Percentiles rank a stretch among this genome's conserved stretches.
Evolutionary conservation across 2,329 filamentous ascomycete genomes (phyloP).

Genomic region (Aspergillus spinulosporus): DNA sequence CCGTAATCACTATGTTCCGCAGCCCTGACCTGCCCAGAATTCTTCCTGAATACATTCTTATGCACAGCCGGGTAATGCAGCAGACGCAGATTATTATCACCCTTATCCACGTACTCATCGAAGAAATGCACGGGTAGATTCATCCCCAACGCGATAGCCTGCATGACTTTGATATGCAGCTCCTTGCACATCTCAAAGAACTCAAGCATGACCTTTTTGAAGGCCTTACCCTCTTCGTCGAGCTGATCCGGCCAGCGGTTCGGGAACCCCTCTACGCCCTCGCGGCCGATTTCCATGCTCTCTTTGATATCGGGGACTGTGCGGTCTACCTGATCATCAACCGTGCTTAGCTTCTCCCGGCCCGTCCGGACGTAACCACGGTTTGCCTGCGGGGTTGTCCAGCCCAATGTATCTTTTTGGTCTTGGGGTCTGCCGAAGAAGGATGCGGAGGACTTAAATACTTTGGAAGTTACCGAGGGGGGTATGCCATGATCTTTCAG

Average conservation of each 20-base stretch:
- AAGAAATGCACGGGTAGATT: slow-evolving; percentile 71
- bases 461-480: slow-evolving; percentile 56
- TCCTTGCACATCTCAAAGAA: slow-evolving; percentile 75
- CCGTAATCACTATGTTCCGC: slow-evolving; percentile 73
- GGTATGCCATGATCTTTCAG: slow-evolving; percentile 76
- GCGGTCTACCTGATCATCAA: slow-evolving; percentile 54
- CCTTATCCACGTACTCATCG: slow-evolving; percentile 68
- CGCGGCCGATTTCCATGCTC: slow-evolving; percentile 61
- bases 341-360: slow-evolving; percentile 68
- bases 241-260: slow-evolving; percentile 73
- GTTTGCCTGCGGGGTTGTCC: slow-evolving; percentile 72
- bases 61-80: slow-evolving; percentile 74
- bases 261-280: slow-evolving; percentile 61
- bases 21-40: slow-evolving; percentile 70
- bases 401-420: slow-evolving; percentile 66
- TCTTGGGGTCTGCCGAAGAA: slow-evolving; percentile 68
- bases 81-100: slow-evolving; percentile 70
- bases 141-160: slow-evolving; percentile 80
- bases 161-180: slow-evolving; percentile 77
- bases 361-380: slow-evolving; percentile 70
- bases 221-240: slow-evolving; percentile 57
- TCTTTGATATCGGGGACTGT: slow-evolving; percentile 58
- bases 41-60: slow-evolving; percentile 64
- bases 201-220: slow-evolving; percentile 69
- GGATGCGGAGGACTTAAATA: slow-evolving; percentile 66